A percentile compares a stretch with the other conserved stretches of the same genome.
Conservation (phyloP, 805 yeast genomes). For the Diddensiella santjacobensis region DNA sequence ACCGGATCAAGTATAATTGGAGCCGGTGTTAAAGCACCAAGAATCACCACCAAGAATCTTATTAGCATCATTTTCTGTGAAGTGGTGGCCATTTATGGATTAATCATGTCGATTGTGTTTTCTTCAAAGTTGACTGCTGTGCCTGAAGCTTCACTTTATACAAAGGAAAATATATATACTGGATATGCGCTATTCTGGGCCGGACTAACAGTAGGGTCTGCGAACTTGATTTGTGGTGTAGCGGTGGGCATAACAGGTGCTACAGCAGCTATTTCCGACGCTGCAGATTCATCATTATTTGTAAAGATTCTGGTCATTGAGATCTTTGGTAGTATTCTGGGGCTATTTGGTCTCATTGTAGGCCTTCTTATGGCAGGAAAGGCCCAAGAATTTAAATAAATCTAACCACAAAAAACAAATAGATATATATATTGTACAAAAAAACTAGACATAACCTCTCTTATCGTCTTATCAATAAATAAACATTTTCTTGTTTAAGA, state of each 20-base stretch:
- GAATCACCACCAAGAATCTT: slow-evolving; percentile 94
- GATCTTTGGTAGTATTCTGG: slow-evolving; percentile 94
- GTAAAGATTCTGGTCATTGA: slow-evolving; percentile 96
- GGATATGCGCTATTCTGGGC: slow-evolving; percentile 96
- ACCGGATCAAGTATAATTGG: slow-evolving; percentile 94
- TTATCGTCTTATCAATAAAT: slow-evolving; percentile 77
- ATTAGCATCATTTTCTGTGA: slow-evolving; percentile 98
- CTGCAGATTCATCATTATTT: slow-evolving; percentile 91
- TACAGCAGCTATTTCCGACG: slow-evolving; percentile 97
- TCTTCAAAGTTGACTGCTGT: slow-evolving; percentile 79
- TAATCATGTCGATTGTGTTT: slow-evolving; percentile 93
- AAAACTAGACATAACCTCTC: not conserved
- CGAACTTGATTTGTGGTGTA: slow-evolving; percentile 92
- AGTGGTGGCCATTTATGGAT: slow-evolving; percentile 97
- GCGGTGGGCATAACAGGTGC: slow-evolving; percentile 98
- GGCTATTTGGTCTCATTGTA: slow-evolving; percentile 94
- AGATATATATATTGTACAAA: slow-evolving; percentile 2
- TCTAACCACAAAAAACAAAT: not conserved
- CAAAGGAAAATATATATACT: slow-evolving; percentile 86
- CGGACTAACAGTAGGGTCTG: slow-evolving; percentile 89
- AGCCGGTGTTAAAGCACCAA: slow-evolving; percentile 97
- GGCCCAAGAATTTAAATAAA: slow-evolving; percentile 75
- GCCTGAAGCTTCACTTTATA: slow-evolving; percentile 53
- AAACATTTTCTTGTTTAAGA: slow-evolving; percentile 91
- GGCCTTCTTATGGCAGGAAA: slow-evolving; percentile 96